Base-by-base conservation (phyloP, 116 monocot genomes). In the Papilionanthe hybrid region DNA sequence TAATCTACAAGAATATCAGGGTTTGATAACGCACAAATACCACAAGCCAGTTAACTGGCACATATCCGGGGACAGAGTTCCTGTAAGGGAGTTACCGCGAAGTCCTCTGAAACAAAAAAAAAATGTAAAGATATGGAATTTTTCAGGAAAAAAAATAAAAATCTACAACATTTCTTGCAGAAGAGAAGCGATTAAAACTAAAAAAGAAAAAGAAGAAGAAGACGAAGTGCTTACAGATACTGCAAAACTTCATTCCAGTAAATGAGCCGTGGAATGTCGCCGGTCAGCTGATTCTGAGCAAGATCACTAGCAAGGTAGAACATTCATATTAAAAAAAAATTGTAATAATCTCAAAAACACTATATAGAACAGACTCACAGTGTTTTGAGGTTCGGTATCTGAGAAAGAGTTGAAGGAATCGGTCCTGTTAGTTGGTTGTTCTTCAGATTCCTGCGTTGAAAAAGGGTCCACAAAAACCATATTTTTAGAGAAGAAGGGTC, bases 241-340 rank as follows among this genome's bases (percentile, higher is more conserved):
- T 94, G 94, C 78, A 94, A 82, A 45, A 94, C 94, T 75, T 98
- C 98, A 79, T 91, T 98, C 98, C 98, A 94, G 86, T 94, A 98
- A 30, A 98, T 86, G 69, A 94, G 84, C 28, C 90, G 60, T 0
- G 98, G 98, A 13, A 98, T 98, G 44, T 94, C 98, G 47, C 98
- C 98, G 55, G 87, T 87, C 1, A 98, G 84, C 79, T 92, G 91
- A 75, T 98, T 98, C 82, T 91, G 89, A 1, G 98, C 94, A 11
- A 98, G 82, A 80, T 98, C 98, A 50, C 98, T 98, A 78, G 15
- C 23, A 44, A 47, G 60, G 30, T 19, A 37, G 32, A 28, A 72
- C 4, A 28, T 63, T 15, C 13, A 53, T 4, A 30, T 17, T 18
- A 76, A 10, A 6, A 42, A 29, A 15, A 37, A 15, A 3, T 37